phyloP scores from a whole-genome alignment of 1,284 basidiomycete species.

The Ustilago nuda region DNA sequence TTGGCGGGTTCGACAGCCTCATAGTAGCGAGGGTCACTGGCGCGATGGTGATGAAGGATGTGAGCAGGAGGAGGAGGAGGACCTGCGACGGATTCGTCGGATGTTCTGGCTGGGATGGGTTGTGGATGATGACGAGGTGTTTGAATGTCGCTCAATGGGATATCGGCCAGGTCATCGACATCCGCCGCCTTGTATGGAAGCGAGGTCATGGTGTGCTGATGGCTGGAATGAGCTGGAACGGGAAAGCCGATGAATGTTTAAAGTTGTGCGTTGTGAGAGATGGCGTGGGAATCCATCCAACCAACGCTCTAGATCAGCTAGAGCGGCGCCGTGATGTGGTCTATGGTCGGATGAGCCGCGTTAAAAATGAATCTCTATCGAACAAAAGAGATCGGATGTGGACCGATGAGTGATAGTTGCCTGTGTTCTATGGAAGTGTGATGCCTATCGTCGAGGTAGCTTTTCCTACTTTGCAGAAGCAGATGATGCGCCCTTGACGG shows the following conservation, averaged over 20 bases:
- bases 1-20: conserved; percentile 49
- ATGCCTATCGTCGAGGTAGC: conserved; percentile 13
- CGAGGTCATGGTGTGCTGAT: conserved; percentile 41
- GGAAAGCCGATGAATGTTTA: neutral
- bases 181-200: conserved; percentile 47
- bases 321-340: neutral
- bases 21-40: conserved; percentile 47
- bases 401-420: neutral
- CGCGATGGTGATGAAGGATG: conserved; percentile 45
- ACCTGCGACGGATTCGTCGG: conserved; percentile 16
- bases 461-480: conserved; percentile 2
- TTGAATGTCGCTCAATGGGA: conserved; percentile 43
- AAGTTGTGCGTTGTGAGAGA: neutral
- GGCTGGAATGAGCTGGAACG: neutral
- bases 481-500: conserved; percentile 17
- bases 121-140: conserved; percentile 25
- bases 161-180: conserved; percentile 44
- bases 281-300: neutral
- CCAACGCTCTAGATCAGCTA: conserved; percentile 20
- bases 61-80: conserved; percentile 55
- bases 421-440: neutral
- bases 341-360: conserved; percentile 8
- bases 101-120: neutral
- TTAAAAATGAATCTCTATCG: neutral
- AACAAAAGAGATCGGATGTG: neutral